Percentiles rank a stretch among this genome's conserved stretches.
phyloP scores from a whole-genome alignment of 2,329 filamentous ascomycete species.

The Nothopassalora personata region DNA sequence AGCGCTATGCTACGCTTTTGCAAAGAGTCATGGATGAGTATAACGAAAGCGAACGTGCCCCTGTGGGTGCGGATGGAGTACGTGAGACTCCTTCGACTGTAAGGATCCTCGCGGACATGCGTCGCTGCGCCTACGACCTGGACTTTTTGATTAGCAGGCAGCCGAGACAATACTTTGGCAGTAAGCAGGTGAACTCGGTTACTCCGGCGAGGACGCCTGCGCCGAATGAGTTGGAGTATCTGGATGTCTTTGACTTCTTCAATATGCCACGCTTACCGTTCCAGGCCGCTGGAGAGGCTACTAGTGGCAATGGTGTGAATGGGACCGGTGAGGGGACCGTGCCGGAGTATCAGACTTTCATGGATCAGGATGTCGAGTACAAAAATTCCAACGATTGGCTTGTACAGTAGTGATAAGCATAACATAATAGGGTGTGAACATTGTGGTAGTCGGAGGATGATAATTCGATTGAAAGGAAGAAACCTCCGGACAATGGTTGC shows the following conservation, averaged over 20 bases:
- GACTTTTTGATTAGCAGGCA: slow-evolving; percentile 85
- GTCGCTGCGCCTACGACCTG: slow-evolving; percentile 81
- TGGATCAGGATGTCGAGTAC: slow-evolving; percentile 21
- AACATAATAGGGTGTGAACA: too few species aligned
- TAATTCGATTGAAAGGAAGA: too few species aligned
- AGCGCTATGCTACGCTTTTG: slow-evolving; percentile 72
- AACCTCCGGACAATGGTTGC: too few species aligned
- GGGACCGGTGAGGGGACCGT: slow-evolving; percentile 26
- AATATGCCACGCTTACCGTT: slow-evolving; percentile 71
- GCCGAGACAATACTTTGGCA: slow-evolving; percentile 48
- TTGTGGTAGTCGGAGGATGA: too few species aligned
- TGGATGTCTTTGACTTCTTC: slow-evolving; percentile 93
- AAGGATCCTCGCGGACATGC: slow-evolving; percentile 85
- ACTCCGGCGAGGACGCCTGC: slow-evolving; percentile 49
- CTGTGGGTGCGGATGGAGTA: slow-evolving; percentile 56
- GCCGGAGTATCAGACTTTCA: slow-evolving; percentile 22
- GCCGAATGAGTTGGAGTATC: slow-evolving; percentile 78
- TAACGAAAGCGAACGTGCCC: slow-evolving; percentile 63
- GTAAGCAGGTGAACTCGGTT: slow-evolving; percentile 21
- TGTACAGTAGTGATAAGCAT: slow-evolving; percentile 10
- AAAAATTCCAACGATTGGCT: slow-evolving; percentile 19
- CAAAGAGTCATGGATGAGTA: slow-evolving; percentile 83
- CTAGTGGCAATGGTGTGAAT: slow-evolving; percentile 22
- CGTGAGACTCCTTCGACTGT: slow-evolving; percentile 75
- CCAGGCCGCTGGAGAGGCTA: slow-evolving; percentile 25